These are phyloP conservation scores for Ramularia endophylla DNA, from an alignment of 2,329 filamentous ascomycete genomes.

Conservation along the genomic window DNA sequence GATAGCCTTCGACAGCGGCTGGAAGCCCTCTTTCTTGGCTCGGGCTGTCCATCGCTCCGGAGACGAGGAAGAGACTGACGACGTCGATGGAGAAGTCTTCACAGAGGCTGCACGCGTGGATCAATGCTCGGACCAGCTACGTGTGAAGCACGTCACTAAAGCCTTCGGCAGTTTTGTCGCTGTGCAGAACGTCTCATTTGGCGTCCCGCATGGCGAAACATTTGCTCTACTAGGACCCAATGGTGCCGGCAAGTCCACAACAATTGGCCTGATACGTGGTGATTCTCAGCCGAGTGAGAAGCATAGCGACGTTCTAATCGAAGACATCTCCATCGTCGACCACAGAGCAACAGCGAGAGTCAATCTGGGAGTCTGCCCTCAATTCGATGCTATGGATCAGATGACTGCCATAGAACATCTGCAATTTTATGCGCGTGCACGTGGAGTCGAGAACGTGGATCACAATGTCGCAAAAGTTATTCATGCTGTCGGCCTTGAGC, in stretches of 20 bases:
- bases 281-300: constrained; percentile 67
- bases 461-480: constrained; percentile 75
- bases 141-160: constrained; percentile 76
- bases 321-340: constrained; percentile 67
- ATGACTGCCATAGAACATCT: constrained; percentile 89
- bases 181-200: constrained; percentile 80
- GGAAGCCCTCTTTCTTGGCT: constrained; percentile 52
- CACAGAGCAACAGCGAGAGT: constrained; percentile 66
- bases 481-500: constrained; percentile 69
- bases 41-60: constrained; percentile 38
- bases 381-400: constrained; percentile 68
- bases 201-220: constrained; percentile 71
- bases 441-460: constrained; percentile 68
- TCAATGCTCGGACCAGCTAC: constrained; percentile 60
- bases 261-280: constrained; percentile 83
- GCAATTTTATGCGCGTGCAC: constrained; percentile 76
- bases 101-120: constrained; percentile 60
- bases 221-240: constrained; percentile 88
- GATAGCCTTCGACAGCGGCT: constrained; percentile 74
- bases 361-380: constrained; percentile 81
- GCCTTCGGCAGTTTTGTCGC: constrained; percentile 68
- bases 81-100: constrained; percentile 52
- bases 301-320: constrained; percentile 75
- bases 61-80: constrained; percentile 39
- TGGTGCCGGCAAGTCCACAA: constrained; percentile 86